These are phyloP conservation scores for Fusarium concolor DNA, from an alignment of 2,329 filamentous ascomycete genomes.

Conservation along the genomic window DNA sequence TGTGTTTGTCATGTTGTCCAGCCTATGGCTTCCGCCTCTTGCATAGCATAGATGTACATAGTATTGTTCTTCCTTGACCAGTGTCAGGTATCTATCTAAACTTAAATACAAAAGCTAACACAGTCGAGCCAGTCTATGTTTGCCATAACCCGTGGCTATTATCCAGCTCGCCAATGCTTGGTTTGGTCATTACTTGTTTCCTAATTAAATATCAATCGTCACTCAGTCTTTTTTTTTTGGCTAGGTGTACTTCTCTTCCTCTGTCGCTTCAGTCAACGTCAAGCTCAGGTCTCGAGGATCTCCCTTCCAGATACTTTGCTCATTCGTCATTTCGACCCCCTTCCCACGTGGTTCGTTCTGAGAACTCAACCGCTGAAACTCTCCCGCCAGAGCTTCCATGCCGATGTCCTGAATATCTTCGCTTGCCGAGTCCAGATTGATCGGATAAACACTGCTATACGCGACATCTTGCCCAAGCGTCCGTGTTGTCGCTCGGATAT, in stretches of 20 bases:
- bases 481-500: background rate
- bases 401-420: conserved; percentile 15
- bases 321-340: background rate
- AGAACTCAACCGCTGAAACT: background rate
- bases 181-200: background rate
- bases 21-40: too few relatives aligned
- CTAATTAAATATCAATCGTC: background rate
- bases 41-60: background rate
- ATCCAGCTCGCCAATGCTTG: too few relatives aligned
- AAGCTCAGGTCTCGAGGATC: conserved; percentile 10
- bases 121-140: background rate
- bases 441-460: conserved; percentile 21
- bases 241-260: conserved; percentile 4
- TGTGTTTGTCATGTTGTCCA: too few relatives aligned
- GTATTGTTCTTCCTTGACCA: background rate
- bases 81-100: background rate
- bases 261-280: conserved; percentile 24
- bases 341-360: background rate
- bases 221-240: background rate
- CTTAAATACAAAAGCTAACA: background rate
- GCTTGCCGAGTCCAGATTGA: conserved; percentile 4
- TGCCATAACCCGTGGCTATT: background rate
- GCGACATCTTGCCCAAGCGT: background rate
- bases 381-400: conserved; percentile 4
- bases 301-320: conserved; percentile 8